Conservation (phyloP, 2,329 filamentous ascomycete genomes). For the Epichloe elymi region DNA sequence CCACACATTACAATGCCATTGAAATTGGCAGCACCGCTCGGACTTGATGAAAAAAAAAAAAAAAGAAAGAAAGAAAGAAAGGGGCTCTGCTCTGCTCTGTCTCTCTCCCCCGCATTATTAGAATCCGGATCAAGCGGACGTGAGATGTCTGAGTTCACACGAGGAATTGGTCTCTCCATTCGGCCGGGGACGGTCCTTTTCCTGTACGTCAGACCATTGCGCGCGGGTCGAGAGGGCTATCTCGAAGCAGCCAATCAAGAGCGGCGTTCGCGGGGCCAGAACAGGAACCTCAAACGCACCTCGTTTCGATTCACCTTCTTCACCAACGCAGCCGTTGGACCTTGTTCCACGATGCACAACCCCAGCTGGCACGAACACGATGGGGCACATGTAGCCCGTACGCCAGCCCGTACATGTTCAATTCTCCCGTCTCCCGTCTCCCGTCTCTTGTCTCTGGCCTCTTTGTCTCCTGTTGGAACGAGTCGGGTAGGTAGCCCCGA, state of each 20-base stretch:
- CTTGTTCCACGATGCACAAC: background rate
- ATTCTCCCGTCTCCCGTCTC: background rate
- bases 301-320: constrained; percentile 3
- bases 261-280: background rate
- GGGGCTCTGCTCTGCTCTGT: no score
- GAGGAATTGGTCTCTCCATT: background rate
- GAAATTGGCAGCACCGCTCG: no score
- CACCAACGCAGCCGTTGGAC: background rate
- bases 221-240: no score
- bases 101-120: no score
- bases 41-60: no score
- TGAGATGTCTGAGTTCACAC: background rate
- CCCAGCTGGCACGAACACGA: background rate
- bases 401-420: background rate
- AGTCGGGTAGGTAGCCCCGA: background rate
- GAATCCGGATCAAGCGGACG: background rate
- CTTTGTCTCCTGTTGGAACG: background rate
- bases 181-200: no score
- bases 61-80: no score
- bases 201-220: no score
- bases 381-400: background rate
- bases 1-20: no score
- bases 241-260: background rate
- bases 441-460: background rate
- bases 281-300: constrained; percentile 4